These are phyloP conservation scores for Stipa capillata DNA, from an alignment of 176 grass and related monocot genomes.

Conservation along the genomic window DNA sequence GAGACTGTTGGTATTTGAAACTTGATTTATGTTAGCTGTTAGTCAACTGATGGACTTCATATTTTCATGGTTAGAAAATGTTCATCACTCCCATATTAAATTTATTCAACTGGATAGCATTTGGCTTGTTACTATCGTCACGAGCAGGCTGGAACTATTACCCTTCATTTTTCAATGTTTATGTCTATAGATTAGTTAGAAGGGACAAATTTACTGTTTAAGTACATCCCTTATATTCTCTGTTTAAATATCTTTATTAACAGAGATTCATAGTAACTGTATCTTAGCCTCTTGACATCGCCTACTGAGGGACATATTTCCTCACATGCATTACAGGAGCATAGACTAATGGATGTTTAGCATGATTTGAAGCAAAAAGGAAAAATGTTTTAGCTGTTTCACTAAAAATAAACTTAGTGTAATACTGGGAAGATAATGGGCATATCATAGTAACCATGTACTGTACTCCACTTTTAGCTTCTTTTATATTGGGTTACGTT, in stretches of 20 bases:
- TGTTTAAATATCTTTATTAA: neutral
- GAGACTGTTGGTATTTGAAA: neutral
- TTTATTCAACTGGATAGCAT: neutral
- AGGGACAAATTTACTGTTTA: neutral
- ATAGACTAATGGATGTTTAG: neutral
- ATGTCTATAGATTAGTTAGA: neutral
- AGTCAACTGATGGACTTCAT: neutral
- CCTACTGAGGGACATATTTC: neutral
- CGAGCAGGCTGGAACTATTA: neutral
- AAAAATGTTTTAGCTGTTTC: neutral
- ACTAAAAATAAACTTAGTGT: neutral
- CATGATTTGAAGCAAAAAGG: constrained; percentile 7
- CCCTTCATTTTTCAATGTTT: neutral
- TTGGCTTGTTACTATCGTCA: neutral
- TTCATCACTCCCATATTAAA: neutral
- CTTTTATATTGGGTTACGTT: neutral
- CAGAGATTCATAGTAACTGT: neutral
- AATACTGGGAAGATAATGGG: neutral
- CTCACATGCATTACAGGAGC: neutral
- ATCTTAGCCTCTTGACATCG: neutral
- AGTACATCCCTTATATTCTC: neutral
- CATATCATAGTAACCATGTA: neutral
- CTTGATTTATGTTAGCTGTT: neutral
- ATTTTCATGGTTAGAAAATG: neutral
- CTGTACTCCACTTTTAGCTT: neutral